Base-by-base conservation (phyloP, 2,329 filamentous ascomycete species). In the Pleomassaria siparia region DNA sequence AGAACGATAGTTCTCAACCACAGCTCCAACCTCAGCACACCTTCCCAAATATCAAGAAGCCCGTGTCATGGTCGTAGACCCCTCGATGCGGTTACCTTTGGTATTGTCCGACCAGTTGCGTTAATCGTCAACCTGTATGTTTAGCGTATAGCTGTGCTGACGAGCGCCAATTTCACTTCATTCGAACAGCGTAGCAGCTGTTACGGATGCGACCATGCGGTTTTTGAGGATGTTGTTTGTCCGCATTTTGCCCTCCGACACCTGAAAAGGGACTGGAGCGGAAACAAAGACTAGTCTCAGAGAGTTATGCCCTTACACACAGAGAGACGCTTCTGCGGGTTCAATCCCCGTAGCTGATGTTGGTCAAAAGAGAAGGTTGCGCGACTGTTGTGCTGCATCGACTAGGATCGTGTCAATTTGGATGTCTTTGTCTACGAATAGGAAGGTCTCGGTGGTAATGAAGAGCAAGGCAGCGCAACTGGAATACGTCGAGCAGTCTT, bases 151-250 rank as follows among this genome's bases (percentile, higher is more conserved):
- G 70, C 74, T 77, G 67, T 66, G 78, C 76, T 61, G 78, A 75
- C 78, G 79, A 82, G 76, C 82, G 79, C 80, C 75, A 80, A 79
- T 58, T 54, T 71, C 67, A 60, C 59, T 57, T 55, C 56, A 59
- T 54, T 51, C 55, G 60, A 59, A 44, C 46, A 44, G 55, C 46
- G 30, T 51, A 52, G 55, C 40, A 18, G 36, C 53, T 58, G 51
- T 59, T 62, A 41, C 56, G 53, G 50, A 58, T 50, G 68, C 72
- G 75, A 75, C 70, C 72, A 79, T 82, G 83, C 89, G 89, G 83
- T 84, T 95, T 96, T 96, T 95, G 80, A 79, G 80, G 89, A 95
- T 86, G 89, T 91, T 74, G 83, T 96, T 96, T 95, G 89, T 87
- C 81, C 89, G 89, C 80, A 85, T 79, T 66, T 76, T 73, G 84